Percentiles rank a stretch among this genome's conserved stretches.
Evolutionary conservation across 2,329 filamentous ascomycete genomes (phyloP).

Genomic region (Leptographium lundbergii): DNA sequence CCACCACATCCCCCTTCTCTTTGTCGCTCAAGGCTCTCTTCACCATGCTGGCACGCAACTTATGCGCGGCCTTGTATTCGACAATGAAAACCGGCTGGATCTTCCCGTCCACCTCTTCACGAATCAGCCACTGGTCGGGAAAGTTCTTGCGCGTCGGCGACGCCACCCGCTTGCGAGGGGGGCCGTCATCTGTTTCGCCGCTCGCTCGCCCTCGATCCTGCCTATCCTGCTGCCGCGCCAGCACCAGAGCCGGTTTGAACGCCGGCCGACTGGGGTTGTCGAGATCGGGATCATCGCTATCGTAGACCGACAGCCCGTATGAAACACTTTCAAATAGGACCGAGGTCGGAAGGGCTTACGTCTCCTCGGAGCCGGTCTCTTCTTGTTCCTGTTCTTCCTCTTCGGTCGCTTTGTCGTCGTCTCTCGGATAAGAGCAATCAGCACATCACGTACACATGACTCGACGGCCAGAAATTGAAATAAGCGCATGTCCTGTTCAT

Average conservation of each 20-base stretch:
- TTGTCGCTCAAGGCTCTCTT: not conserved
- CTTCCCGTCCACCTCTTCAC: not conserved
- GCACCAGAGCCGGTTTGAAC: too few relatives aligned
- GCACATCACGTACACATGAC: not conserved
- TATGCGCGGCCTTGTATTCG: slow-evolving; percentile 6
- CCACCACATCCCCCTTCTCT: too few relatives aligned
- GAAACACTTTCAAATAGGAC: too few relatives aligned
- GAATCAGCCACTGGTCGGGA: slow-evolving; percentile 5
- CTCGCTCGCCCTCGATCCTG: not conserved
- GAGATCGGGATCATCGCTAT: too few relatives aligned
- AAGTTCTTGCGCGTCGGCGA: not conserved
- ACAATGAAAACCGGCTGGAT: slow-evolving; percentile 3
- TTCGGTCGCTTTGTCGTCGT: too few relatives aligned
- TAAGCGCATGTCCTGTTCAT: not conserved
- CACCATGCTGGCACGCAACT: not conserved
- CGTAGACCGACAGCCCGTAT: too few relatives aligned
- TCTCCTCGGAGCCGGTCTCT: not conserved
- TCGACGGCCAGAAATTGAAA: slow-evolving; percentile 1
- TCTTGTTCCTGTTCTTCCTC: too few relatives aligned
- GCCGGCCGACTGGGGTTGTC: too few relatives aligned
- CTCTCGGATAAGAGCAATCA: not conserved
- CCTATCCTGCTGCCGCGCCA: too few relatives aligned
- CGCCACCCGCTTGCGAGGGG: not conserved
- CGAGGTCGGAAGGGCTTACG: too few relatives aligned
- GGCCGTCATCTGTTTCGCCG: not conserved